A percentile compares a stretch with the other conserved stretches of the same genome.
phyloP scores from a whole-genome alignment of 2,329 filamentous ascomycete species.

The Claviceps maximensis region DNA sequence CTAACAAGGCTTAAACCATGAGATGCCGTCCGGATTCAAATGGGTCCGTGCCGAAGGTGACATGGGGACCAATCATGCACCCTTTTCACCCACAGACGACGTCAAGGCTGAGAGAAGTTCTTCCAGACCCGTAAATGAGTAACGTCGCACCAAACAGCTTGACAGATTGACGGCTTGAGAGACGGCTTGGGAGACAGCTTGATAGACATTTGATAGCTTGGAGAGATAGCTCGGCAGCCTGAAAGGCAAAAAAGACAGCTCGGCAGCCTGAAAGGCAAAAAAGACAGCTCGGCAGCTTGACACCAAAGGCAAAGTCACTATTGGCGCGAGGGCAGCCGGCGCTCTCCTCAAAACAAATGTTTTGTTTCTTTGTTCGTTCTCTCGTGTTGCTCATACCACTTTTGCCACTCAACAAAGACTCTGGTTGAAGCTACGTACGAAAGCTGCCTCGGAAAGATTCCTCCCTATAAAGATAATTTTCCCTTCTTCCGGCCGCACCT shows the following conservation, averaged over 20 bases:
- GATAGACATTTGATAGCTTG: too few relatives aligned
- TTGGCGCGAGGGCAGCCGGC: neutral
- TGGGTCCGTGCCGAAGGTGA: conserved; percentile 24
- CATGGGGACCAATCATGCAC: conserved; percentile 15
- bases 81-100: neutral
- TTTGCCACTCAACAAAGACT: conserved; percentile 10
- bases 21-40: conserved; percentile 23
- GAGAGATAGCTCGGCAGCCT: neutral
- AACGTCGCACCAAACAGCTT: neutral
- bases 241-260: neutral
- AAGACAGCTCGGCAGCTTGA: neutral
- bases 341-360: neutral
- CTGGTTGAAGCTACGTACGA: conserved; percentile 31
- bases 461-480: conserved; percentile 55
- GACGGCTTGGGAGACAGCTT: neutral
- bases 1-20: conserved; percentile 13
- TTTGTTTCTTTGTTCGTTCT: neutral
- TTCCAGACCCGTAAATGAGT: neutral
- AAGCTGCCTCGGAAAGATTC: conserved; percentile 35
- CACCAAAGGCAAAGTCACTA: neutral
- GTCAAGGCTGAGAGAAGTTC: conserved; percentile 11
- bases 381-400: neutral
- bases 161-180: neutral
- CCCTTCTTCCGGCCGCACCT: conserved; percentile 22
- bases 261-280: neutral